These are phyloP conservation scores for Cadophora sp. DNA, from an alignment of 2,329 filamentous ascomycete genomes.

Conservation along the genomic window DNA sequence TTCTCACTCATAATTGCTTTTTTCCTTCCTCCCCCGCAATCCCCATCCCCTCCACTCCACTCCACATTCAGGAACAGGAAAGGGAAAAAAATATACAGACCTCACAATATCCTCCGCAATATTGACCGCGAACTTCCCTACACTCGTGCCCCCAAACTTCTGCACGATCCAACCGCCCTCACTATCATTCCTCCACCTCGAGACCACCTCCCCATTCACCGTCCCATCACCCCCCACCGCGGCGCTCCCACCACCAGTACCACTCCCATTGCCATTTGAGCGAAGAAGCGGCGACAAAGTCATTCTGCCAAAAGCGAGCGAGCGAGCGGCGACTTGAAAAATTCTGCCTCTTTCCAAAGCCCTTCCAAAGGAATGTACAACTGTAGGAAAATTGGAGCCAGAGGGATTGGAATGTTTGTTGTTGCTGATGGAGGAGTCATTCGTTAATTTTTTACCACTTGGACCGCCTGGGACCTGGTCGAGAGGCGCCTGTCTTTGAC, in stretches of 20 bases:
- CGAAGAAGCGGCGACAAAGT: constrained; percentile 14
- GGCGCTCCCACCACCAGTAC: not conserved
- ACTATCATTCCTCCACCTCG: constrained; percentile 44
- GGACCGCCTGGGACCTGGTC: not conserved
- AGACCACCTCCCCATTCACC: constrained; percentile 15
- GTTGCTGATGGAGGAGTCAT: constrained; percentile 20
- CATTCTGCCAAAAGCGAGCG: constrained; percentile 17
- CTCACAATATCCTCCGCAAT: constrained; percentile 75
- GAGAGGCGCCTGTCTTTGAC: not conserved
- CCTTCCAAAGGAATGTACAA: not conserved
- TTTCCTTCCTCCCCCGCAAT: constrained; percentile 21
- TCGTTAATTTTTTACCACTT: not conserved
- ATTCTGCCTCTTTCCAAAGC: no score
- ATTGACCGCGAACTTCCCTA: constrained; percentile 88
- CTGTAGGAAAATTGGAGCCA: constrained; percentile 1
- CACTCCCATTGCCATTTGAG: constrained; percentile 12
- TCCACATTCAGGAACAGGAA: not conserved
- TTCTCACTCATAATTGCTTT: constrained; percentile 28
- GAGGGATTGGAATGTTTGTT: no score
- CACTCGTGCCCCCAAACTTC: constrained; percentile 94
- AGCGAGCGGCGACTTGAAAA: no score
- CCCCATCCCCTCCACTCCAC: not conserved
- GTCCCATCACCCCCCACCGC: constrained; percentile 18
- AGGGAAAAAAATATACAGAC: constrained; percentile 49
- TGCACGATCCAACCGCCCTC: constrained; percentile 77